A percentile compares a stretch with the other conserved stretches of the same genome.
These are phyloP conservation scores for Teunomyces gatunensis DNA, from an alignment of 805 yeast species.

Conservation along the genomic window DNA sequence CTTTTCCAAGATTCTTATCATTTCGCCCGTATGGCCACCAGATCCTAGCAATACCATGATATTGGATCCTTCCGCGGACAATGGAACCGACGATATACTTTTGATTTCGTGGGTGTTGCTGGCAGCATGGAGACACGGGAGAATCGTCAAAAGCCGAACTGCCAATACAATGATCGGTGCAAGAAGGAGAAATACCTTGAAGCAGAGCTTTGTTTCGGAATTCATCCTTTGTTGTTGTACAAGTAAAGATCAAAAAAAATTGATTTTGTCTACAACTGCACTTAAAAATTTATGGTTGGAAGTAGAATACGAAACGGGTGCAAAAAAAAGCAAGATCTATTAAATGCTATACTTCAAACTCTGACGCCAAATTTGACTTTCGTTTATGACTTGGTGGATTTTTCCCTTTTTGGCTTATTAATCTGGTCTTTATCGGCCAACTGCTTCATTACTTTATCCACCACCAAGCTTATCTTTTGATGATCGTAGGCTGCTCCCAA, in stretches of 20 bases:
- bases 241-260: no score
- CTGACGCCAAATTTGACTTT: not conserved
- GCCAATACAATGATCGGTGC: conserved; percentile 22
- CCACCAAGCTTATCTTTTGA: conserved; percentile 48
- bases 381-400: not conserved
- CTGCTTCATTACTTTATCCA: conserved; percentile 51
- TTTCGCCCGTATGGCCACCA: conserved; percentile 97
- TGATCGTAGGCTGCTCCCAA: conserved; percentile 44
- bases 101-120: not conserved
- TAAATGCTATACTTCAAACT: not conserved
- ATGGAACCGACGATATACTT: not conserved
- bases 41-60: conserved; percentile 79
- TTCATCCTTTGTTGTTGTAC: conserved; percentile 14
- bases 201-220: conserved; percentile 16
- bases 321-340: not conserved
- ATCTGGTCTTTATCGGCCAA: conserved; percentile 41
- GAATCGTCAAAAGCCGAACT: conserved; percentile 20
- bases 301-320: not conserved
- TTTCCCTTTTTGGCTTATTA: not conserved
- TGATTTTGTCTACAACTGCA: no score
- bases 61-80: conserved; percentile 12
- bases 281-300: not conserved
- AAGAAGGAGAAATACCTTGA: conserved; percentile 13
- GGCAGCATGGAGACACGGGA: conserved; percentile 16
- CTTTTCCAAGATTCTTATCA: conserved; percentile 64